phyloP scores from a whole-genome alignment of 257 asterid genomes.

The Nicotiana sylvestris region DNA sequence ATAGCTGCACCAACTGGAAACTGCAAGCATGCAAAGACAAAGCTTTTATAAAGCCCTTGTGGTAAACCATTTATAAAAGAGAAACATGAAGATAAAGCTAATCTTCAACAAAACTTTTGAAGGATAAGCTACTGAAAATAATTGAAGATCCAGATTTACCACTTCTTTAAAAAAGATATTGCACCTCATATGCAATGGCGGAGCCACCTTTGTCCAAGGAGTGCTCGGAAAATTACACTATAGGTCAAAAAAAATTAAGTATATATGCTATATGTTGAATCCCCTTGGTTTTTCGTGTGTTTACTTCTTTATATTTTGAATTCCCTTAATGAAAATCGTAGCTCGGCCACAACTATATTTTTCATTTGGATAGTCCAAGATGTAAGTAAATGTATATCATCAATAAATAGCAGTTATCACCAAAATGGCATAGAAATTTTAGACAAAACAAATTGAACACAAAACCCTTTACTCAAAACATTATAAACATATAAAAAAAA shows the following conservation, averaged over 20 bases:
- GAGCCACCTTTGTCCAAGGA: too few species aligned
- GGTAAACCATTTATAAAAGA: background rate
- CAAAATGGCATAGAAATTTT: background rate
- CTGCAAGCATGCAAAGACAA: slow-evolving; percentile 4
- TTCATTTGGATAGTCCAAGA: background rate
- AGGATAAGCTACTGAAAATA: background rate
- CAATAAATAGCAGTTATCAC: background rate
- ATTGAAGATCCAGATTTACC: background rate
- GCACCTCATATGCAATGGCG: background rate
- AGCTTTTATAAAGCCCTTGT: background rate
- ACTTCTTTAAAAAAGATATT: background rate
- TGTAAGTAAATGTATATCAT: background rate
- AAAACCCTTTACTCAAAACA: background rate
- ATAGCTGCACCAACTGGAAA: slow-evolving; percentile 13
- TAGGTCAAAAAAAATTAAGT: too few species aligned
- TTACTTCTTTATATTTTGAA: too few species aligned
- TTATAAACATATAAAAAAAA: background rate
- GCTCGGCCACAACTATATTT: too few species aligned
- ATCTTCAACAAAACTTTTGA: background rate
- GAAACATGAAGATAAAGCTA: background rate
- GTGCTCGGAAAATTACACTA: too few species aligned
- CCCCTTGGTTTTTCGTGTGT: too few species aligned
- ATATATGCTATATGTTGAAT: too few species aligned
- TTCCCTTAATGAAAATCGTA: too few species aligned
- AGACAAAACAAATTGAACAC: background rate